Conservation (phyloP, 192 early-diverging fungal species). For the Coemansia sp. region DNA sequence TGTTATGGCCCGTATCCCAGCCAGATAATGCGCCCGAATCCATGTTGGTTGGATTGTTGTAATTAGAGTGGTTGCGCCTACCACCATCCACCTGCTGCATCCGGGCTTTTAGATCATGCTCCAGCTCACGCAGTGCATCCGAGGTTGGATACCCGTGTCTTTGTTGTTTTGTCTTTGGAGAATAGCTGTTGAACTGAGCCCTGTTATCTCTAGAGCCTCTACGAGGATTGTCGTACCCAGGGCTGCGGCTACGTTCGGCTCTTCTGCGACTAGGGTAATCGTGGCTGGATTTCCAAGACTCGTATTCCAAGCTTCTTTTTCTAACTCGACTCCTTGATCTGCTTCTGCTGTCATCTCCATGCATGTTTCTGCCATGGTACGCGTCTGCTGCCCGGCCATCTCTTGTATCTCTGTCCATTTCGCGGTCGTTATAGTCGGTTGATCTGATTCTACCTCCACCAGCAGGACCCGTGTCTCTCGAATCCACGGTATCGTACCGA, state of each 20-base stretch:
- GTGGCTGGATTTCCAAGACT: neutral
- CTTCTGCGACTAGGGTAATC: neutral
- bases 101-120: neutral
- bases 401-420: neutral
- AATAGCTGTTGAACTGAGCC: no score
- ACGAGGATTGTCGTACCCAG: neutral
- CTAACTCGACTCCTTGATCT: neutral
- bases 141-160: neutral
- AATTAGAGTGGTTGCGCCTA: neutral
- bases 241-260: constrained; percentile 1
- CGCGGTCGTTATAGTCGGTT: no score
- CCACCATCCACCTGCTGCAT: neutral
- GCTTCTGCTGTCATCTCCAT: neutral
- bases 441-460: no score
- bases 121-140: neutral
- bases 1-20: neutral
- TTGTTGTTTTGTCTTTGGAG: neutral
- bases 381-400: no score
- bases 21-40: neutral
- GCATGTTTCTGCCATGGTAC: neutral
- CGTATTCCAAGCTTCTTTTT: neutral
- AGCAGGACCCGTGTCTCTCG: no score
- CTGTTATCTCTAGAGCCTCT: neutral
- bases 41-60: neutral
- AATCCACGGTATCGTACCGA: no score